These are phyloP conservation scores for Talaromyces funiculosus DNA, from an alignment of 2,329 filamentous ascomycete genomes.

Conservation along the genomic window DNA sequence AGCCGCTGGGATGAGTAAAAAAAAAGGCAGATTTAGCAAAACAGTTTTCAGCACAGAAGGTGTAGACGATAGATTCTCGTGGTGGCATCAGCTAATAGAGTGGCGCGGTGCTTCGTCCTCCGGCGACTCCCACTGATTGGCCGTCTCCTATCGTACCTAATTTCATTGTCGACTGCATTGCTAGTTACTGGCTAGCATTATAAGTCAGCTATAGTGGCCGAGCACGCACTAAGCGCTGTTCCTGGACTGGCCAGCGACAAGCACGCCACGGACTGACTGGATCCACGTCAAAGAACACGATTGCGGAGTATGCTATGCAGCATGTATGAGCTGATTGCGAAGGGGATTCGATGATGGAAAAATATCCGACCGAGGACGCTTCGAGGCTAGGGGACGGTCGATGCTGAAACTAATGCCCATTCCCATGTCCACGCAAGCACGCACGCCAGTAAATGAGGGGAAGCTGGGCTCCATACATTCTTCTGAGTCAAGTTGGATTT, in stretches of 20 bases:
- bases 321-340: too few species aligned
- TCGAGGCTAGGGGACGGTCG: not conserved
- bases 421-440: not conserved
- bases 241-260: not conserved
- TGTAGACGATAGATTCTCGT: not conserved
- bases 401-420: not conserved
- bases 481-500: not conserved
- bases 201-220: not conserved
- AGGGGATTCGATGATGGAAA: not conserved
- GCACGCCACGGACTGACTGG: not conserved
- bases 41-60: not conserved
- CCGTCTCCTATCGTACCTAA: conserved; percentile 2
- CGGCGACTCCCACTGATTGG: not conserved
- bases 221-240: not conserved
- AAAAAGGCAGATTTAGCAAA: too few species aligned
- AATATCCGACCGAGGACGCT: not conserved
- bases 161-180: not conserved
- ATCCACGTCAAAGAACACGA: not conserved
- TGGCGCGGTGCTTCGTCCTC: conserved; percentile 3
- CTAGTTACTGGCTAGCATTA: not conserved
- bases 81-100: too few species aligned
- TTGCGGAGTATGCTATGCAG: too few species aligned
- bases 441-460: not conserved
- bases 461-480: not conserved
- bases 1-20: too few species aligned